These are phyloP conservation scores for Arabis hirsuta DNA, from an alignment of 345 rosid genomes.

Conservation along the genomic window DNA sequence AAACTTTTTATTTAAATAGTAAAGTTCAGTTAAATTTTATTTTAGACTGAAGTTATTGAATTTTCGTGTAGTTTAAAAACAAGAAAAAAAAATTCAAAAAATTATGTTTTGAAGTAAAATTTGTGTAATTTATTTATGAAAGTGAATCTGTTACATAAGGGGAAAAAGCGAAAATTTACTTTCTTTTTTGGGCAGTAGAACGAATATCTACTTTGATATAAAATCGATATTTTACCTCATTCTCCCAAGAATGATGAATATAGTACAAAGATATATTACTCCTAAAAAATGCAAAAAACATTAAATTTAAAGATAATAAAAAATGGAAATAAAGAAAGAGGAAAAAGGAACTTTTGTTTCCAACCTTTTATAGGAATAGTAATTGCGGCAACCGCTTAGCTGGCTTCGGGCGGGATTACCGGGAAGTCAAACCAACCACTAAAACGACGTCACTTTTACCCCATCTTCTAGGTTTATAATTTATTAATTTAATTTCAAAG, in stretches of 20 bases:
- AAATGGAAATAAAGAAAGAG: neutral
- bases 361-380: constrained; percentile 38
- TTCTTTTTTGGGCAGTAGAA: neutral
- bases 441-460: constrained; percentile 35
- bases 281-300: constrained; percentile 5
- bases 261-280: neutral
- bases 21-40: too few relatives aligned
- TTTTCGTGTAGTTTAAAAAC: too few relatives aligned
- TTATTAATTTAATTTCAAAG: neutral
- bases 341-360: constrained; percentile 21
- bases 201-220: neutral
- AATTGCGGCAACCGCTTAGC: constrained; percentile 36
- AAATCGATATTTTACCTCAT: neutral
- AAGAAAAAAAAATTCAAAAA: too few relatives aligned
- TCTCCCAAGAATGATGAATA: neutral
- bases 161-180: neutral
- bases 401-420: constrained; percentile 18
- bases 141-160: too few relatives aligned
- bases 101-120: too few relatives aligned
- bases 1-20: too few relatives aligned
- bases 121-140: too few relatives aligned
- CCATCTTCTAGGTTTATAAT: neutral
- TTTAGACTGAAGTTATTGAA: too few relatives aligned
- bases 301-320: neutral
- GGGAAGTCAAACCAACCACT: constrained; percentile 29